A percentile compares a stretch with the other conserved stretches of the same genome.
These are phyloP conservation scores for Blastocystis sp. DNA, from an alignment of 352 stramenopile species.

Conservation along the genomic window DNA sequence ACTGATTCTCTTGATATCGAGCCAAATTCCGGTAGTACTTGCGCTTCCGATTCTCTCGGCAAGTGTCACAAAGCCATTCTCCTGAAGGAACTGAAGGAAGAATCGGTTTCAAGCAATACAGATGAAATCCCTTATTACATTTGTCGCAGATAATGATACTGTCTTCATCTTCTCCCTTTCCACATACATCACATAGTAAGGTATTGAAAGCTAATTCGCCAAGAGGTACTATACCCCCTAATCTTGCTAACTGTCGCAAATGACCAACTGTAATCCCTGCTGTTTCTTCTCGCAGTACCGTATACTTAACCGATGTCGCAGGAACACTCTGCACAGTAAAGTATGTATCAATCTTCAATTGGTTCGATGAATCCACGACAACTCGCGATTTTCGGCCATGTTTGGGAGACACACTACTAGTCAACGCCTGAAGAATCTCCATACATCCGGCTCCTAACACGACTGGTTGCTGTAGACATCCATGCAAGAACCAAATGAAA, in stretches of 20 bases:
- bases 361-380: constrained; percentile 15
- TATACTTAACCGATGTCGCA: neutral
- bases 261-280: constrained; percentile 44
- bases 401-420: constrained; percentile 26
- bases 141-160: constrained; percentile 65
- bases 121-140: constrained; percentile 63
- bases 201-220: constrained; percentile 53
- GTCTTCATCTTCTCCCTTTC: constrained; percentile 55
- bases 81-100: constrained; percentile 53
- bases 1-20: constrained; percentile 28
- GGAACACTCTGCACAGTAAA: neutral
- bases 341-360: neutral
- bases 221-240: constrained; percentile 37
- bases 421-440: neutral
- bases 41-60: constrained; percentile 44
- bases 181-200: constrained; percentile 47
- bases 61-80: constrained; percentile 47
- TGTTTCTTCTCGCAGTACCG: constrained; percentile 28
- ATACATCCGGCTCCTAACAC: neutral
- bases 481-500: neutral
- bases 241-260: constrained; percentile 31
- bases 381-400: neutral
- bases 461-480: neutral
- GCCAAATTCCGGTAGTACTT: constrained; percentile 27
- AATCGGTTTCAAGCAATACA: constrained; percentile 67